phyloP scores from a whole-genome alignment of 2,329 filamentous ascomycete species.

The Sphaerulina vaccinii region DNA sequence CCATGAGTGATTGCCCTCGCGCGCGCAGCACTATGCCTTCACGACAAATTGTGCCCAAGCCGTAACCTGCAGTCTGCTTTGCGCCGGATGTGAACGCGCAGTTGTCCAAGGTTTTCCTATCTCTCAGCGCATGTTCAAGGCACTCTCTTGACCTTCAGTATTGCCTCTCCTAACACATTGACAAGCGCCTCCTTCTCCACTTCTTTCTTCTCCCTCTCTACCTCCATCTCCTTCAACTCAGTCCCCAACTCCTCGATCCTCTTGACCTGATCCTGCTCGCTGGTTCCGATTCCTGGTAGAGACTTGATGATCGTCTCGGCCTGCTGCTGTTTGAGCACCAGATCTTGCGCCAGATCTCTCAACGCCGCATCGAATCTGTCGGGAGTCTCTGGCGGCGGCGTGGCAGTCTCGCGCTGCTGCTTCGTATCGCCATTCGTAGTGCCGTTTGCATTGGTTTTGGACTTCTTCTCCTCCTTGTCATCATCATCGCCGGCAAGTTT shows the following conservation, averaged over 20 bases:
- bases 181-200: constrained; percentile 45
- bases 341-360: constrained; percentile 70
- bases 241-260: constrained; percentile 50
- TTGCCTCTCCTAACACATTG: constrained; percentile 48
- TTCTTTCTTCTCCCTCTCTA: constrained; percentile 42
- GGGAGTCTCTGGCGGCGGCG: constrained; percentile 61
- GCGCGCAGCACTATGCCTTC: too few species aligned
- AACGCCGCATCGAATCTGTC: constrained; percentile 67
- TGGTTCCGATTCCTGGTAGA: constrained; percentile 75
- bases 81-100: not conserved
- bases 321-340: constrained; percentile 78
- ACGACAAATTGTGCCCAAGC: not conserved
- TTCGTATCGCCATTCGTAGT: constrained; percentile 14
- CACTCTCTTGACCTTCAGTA: constrained; percentile 42
- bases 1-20: too few species aligned
- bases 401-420: constrained; percentile 2
- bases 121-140: constrained; percentile 23
- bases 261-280: constrained; percentile 71
- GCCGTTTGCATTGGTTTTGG: constrained; percentile 18
- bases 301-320: constrained; percentile 74
- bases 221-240: constrained; percentile 45
- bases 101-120: not conserved
- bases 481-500: constrained; percentile 15
- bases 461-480: constrained; percentile 12
- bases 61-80: not conserved